Evolutionary conservation across 805 yeast genomes (phyloP).

Genomic region (Ogataea saltuana): DNA sequence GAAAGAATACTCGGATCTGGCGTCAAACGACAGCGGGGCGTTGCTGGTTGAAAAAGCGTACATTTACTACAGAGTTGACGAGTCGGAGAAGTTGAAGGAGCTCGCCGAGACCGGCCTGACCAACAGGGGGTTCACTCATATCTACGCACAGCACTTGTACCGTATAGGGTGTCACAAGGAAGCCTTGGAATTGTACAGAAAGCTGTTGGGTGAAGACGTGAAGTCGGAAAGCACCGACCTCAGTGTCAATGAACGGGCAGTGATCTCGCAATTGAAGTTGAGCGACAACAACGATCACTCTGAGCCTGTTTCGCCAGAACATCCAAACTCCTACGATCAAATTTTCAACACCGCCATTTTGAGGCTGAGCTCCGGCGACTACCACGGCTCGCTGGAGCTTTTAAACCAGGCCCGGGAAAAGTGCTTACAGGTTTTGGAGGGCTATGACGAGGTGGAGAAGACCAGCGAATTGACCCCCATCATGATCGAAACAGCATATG

Average conservation of each 20-base stretch:
- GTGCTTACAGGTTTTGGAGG: constrained; percentile 42
- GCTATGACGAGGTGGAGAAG: constrained; percentile 47
- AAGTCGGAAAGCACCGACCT: constrained; percentile 53
- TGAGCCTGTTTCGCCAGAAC: constrained; percentile 15
- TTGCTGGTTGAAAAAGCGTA: constrained; percentile 56
- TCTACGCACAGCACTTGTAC: constrained; percentile 54
- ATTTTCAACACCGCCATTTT: constrained; percentile 61
- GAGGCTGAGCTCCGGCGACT: constrained; percentile 43
- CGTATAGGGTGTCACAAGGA: constrained; percentile 46
- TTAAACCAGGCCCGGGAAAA: constrained; percentile 47
- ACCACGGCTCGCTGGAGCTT: constrained; percentile 40
- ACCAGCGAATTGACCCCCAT: constrained; percentile 60
- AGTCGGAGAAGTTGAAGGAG: constrained; percentile 28
- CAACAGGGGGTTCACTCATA: constrained; percentile 45
- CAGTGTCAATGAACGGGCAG: constrained; percentile 66
- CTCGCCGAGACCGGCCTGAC: constrained; percentile 18
- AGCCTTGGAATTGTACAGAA: constrained; percentile 49
- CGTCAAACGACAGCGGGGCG: constrained; percentile 31
- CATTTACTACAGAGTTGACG: constrained; percentile 53
- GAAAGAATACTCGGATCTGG: constrained; percentile 25
- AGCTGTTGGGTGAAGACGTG: constrained; percentile 35
- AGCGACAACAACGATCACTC: constrained; percentile 6
- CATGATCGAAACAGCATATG: constrained; percentile 58
- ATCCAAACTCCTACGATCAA: constrained; percentile 49
- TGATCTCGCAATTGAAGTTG: constrained; percentile 49